These are phyloP conservation scores for Calonectria crousiana DNA, from an alignment of 2,329 filamentous ascomycete species.

Conservation along the genomic window DNA sequence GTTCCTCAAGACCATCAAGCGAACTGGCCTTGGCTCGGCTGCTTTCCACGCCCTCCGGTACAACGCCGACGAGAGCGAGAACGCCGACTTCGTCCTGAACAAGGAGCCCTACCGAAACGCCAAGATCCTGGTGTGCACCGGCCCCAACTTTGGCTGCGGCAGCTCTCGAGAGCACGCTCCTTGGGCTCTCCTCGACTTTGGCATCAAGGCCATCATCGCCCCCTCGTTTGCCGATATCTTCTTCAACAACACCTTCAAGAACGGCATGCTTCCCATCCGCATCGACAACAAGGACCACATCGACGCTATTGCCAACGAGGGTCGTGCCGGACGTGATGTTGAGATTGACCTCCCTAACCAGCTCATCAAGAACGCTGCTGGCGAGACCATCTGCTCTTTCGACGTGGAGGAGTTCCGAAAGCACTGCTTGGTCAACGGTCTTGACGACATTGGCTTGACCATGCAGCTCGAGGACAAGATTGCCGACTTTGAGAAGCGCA, in stretches of 20 bases:
- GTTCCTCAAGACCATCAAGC: constrained; percentile 99
- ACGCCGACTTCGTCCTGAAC: constrained; percentile 89
- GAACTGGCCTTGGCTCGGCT: constrained; percentile 89
- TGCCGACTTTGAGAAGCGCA: constrained; percentile 80
- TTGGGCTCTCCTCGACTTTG: constrained; percentile 96
- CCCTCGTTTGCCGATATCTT: constrained; percentile 84
- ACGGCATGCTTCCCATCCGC: constrained; percentile 93
- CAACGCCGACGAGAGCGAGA: constrained; percentile 78
- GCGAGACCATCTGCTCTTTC: constrained; percentile 81
- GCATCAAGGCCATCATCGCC: constrained; percentile 93
- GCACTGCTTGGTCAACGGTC: constrained; percentile 91
- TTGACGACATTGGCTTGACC: constrained; percentile 95
- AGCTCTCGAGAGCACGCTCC: constrained; percentile 94
- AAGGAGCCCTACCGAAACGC: constrained; percentile 84
- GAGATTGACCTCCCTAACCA: constrained; percentile 92
- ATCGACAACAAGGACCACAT: constrained; percentile 77
- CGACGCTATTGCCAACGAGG: constrained; percentile 80
- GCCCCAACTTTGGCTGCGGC: constrained; percentile 95
- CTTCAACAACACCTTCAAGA: constrained; percentile 99
- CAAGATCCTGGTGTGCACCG: constrained; percentile 93
- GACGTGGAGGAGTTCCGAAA: constrained; percentile 94
- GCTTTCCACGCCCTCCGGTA: constrained; percentile 90
- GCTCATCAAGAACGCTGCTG: constrained; percentile 80
- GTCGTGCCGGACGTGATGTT: constrained; percentile 82
- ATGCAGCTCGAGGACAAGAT: constrained; percentile 95